Evolutionary conservation across 2,329 filamentous ascomycete species (phyloP).

Genomic region (Ophiosphaerella herpotricha): DNA sequence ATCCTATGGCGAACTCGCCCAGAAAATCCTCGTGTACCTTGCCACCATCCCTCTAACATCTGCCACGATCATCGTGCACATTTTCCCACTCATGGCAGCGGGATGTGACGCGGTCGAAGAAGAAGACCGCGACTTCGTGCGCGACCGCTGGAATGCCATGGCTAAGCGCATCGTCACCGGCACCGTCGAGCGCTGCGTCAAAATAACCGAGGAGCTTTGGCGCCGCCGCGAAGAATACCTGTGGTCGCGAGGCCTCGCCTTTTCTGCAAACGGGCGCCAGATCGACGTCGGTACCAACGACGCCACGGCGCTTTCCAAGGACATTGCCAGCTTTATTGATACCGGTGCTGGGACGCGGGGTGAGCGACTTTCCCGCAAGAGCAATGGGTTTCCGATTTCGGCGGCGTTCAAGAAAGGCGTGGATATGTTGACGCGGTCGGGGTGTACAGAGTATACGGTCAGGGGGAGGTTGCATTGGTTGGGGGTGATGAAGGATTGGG

Average conservation of each 20-base stretch:
- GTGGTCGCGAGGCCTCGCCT: constrained; percentile 32
- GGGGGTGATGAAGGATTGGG: constrained; percentile 70
- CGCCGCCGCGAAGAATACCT: constrained; percentile 61
- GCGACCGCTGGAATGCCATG: constrained; percentile 65
- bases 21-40: constrained; percentile 64
- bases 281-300: constrained; percentile 4
- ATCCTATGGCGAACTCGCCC: constrained; percentile 60
- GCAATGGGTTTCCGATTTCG: constrained; percentile 31
- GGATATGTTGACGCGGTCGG: constrained; percentile 45
- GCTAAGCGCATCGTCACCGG: constrained; percentile 65
- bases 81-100: constrained; percentile 68
- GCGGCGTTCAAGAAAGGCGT: constrained; percentile 41
- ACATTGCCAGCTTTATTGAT: constrained; percentile 12
- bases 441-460: constrained; percentile 65
- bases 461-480: constrained; percentile 69
- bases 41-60: constrained; percentile 66
- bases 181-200: constrained; percentile 66
- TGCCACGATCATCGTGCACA: constrained; percentile 68
- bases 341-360: constrained; percentile 4
- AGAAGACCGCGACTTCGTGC: constrained; percentile 67
- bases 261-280: constrained; percentile 5
- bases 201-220: constrained; percentile 70
- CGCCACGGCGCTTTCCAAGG: constrained; percentile 3
- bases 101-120: constrained; percentile 64
- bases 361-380: constrained; percentile 4